A percentile compares a stretch with the other conserved stretches of the same genome.
Evolutionary conservation across 306 rosid genomes (phyloP).

Genomic region (Acmispon strigosus): DNA sequence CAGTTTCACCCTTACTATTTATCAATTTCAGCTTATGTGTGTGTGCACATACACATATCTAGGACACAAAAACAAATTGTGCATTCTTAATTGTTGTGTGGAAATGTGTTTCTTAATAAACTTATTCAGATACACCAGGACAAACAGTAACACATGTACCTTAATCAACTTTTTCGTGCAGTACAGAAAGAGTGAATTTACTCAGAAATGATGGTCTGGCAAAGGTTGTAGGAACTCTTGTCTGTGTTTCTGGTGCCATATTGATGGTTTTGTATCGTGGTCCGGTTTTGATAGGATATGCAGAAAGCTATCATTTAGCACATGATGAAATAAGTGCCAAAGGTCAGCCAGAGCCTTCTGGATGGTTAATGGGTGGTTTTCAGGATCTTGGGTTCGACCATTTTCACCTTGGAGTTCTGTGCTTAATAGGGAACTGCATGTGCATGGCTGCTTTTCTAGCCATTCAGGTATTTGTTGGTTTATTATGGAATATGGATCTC

Average conservation of each 20-base stretch:
- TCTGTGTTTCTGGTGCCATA: slow-evolving; percentile 84
- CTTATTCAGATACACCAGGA: not conserved
- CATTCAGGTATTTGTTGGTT: slow-evolving; percentile 55
- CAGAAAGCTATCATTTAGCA: slow-evolving; percentile 24
- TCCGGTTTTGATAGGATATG: slow-evolving; percentile 50
- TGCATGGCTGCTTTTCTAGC: slow-evolving; percentile 93
- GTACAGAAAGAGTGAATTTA: slow-evolving; percentile 89
- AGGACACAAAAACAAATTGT: not conserved
- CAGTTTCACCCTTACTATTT: slow-evolving; percentile 32
- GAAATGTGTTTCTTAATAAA: not conserved
- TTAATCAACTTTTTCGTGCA: slow-evolving; percentile 47
- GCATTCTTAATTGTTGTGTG: not conserved
- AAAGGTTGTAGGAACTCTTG: slow-evolving; percentile 72
- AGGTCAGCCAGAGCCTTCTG: slow-evolving; percentile 85
- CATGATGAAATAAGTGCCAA: slow-evolving; percentile 60
- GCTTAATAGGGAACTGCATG: slow-evolving; percentile 87
- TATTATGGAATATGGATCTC: too few relatives aligned
- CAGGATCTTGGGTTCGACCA: slow-evolving; percentile 48
- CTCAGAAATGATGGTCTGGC: slow-evolving; percentile 69
- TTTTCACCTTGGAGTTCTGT: slow-evolving; percentile 80
- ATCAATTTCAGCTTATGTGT: not conserved
- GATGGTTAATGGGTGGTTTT: slow-evolving; percentile 60
- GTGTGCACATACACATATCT: not conserved
- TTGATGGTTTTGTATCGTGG: slow-evolving; percentile 84
- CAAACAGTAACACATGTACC: not conserved